Percentiles rank a stretch among this genome's conserved stretches.
These are phyloP conservation scores for Ophiostoma triangulosporum DNA, from an alignment of 2,329 filamentous ascomycete genomes.

Conservation along the genomic window DNA sequence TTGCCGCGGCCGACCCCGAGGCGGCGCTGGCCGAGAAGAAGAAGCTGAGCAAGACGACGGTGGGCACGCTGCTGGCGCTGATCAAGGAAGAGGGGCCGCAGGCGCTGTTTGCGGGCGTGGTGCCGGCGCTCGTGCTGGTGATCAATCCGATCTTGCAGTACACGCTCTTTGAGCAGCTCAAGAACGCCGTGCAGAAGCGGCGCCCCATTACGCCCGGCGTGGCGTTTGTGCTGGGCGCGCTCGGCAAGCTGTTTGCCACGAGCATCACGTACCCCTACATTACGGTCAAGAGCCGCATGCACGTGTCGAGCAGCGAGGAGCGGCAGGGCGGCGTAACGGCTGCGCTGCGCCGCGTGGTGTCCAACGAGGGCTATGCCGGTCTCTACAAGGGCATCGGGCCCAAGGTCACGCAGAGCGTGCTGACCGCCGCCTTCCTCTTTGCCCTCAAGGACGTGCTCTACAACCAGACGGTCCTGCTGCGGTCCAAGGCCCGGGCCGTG, in stretches of 20 bases:
- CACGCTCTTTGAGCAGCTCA: constrained; percentile 96
- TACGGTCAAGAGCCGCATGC: constrained; percentile 95
- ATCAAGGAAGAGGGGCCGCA: constrained; percentile 71
- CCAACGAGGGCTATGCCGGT: constrained; percentile 80
- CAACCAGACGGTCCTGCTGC: constrained; percentile 59
- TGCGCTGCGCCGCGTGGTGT: constrained; percentile 65
- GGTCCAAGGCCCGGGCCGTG: constrained; percentile 31
- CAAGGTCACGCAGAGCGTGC: constrained; percentile 92
- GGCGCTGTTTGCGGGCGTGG: constrained; percentile 81
- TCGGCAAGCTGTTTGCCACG: constrained; percentile 91
- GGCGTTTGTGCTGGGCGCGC: constrained; percentile 79
- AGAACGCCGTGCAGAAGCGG: constrained; percentile 66
- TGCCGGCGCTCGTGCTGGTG: constrained; percentile 84
- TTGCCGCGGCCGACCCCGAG: constrained; percentile 9
- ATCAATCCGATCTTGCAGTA: constrained; percentile 98
- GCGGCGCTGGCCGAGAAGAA: constrained; percentile 22
- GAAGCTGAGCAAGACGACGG: constrained; percentile 51
- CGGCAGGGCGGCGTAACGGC: constrained; percentile 49
- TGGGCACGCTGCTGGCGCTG: constrained; percentile 68
- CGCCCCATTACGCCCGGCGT: constrained; percentile 59
- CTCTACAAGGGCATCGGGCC: constrained; percentile 95
- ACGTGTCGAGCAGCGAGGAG: constrained; percentile 63
- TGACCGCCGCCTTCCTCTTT: constrained; percentile 92
- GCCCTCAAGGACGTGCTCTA: constrained; percentile 97
- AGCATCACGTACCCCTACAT: constrained; percentile 96